These are phyloP conservation scores for Triticum turgidum DNA, from an alignment of 176 grass and related monocot genomes.

Conservation along the genomic window DNA sequence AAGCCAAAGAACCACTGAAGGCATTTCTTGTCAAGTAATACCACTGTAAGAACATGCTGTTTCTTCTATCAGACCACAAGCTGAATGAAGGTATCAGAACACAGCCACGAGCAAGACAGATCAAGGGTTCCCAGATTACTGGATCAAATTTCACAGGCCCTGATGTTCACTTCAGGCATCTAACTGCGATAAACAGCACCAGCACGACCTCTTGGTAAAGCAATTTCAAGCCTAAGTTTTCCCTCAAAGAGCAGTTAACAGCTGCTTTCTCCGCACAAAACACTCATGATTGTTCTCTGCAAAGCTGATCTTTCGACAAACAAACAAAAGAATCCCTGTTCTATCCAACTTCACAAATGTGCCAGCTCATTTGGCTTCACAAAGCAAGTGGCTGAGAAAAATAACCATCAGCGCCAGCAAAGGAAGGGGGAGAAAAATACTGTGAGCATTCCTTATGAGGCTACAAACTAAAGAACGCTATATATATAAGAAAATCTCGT, in stretches of 20 bases:
- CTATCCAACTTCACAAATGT: slow-evolving; percentile 22
- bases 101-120: slow-evolving; percentile 19
- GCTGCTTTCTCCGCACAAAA: neutral
- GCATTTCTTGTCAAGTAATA: slow-evolving; percentile 2
- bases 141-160: slow-evolving; percentile 2
- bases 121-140: neutral
- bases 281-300: neutral
- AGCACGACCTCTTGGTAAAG: neutral
- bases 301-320: slow-evolving; percentile 11
- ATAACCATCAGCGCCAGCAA: neutral
- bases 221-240: slow-evolving; percentile 17
- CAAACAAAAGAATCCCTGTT: slow-evolving; percentile 6
- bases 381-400: neutral
- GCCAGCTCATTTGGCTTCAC: slow-evolving; percentile 29
- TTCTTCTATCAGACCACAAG: slow-evolving; percentile 27
- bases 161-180: slow-evolving; percentile 9
- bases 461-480: neutral
- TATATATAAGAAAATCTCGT: neutral
- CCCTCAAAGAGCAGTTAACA: neutral
- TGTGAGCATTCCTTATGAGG: slow-evolving; percentile 19
- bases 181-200: slow-evolving; percentile 22
- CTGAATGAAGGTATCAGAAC: slow-evolving; percentile 24
- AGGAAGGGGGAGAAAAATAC: neutral
- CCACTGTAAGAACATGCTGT: neutral
- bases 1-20: neutral